These are phyloP conservation scores for Cicer yamashitae DNA, from an alignment of 306 rosid genomes.

Conservation along the genomic window DNA sequence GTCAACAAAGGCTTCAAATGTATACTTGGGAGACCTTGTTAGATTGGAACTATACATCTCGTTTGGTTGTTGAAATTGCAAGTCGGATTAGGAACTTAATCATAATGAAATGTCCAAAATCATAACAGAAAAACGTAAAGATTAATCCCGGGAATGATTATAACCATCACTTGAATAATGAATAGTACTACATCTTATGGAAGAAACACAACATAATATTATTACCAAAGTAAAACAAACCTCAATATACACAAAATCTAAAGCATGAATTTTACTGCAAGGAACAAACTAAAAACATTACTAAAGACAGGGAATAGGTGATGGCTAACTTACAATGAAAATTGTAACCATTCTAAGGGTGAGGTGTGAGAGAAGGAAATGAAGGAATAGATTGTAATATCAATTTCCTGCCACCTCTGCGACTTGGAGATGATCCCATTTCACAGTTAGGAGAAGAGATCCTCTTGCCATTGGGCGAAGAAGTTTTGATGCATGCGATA, in stretches of 20 bases:
- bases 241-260: constrained; percentile 51
- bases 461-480: constrained; percentile 86
- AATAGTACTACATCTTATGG: constrained; percentile 48
- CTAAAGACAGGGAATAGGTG: background rate
- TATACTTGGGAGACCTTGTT: background rate
- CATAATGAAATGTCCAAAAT: constrained; percentile 5
- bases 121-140: constrained; percentile 20
- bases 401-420: constrained; percentile 81
- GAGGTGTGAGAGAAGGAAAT: constrained; percentile 78
- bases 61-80: background rate
- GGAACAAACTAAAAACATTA: constrained; percentile 26
- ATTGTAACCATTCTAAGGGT: constrained; percentile 49
- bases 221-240: constrained; percentile 51
- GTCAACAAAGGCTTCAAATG: background rate
- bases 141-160: constrained; percentile 37
- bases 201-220: constrained; percentile 49
- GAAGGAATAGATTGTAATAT: constrained; percentile 89
- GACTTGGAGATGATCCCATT: constrained; percentile 67
- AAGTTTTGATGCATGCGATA: constrained; percentile 62
- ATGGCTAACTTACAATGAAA: constrained; percentile 31
- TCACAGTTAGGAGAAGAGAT: constrained; percentile 77
- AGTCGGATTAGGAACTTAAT: background rate
- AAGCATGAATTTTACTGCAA: constrained; percentile 40
- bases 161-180: constrained; percentile 46
- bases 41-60: background rate